phyloP scores from a whole-genome alignment of 2,329 filamentous ascomycete genomes.

The Tympanopsis confertula region DNA sequence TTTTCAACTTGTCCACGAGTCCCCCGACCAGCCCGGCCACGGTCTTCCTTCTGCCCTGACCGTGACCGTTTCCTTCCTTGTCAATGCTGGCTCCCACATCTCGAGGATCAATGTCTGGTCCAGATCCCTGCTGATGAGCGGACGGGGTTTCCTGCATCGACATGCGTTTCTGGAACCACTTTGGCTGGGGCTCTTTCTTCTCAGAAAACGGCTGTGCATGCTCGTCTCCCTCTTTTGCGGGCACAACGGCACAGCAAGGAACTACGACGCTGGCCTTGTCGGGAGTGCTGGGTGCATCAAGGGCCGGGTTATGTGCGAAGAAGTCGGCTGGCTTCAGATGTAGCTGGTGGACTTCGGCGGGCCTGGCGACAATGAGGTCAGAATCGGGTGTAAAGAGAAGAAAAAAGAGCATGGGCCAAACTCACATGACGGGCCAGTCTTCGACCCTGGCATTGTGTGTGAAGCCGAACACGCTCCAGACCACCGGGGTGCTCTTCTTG shows the following conservation, averaged over 20 bases:
- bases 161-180: constrained; percentile 12
- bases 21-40: too few species aligned
- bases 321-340: constrained; percentile 32
- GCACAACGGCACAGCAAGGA: constrained; percentile 14
- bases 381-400: neutral
- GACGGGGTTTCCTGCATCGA: constrained; percentile 16
- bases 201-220: neutral
- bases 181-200: neutral
- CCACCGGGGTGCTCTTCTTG: constrained; percentile 11
- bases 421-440: constrained; percentile 39
- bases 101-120: constrained; percentile 9
- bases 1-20: too few species aligned
- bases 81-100: constrained; percentile 4
- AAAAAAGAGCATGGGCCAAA: constrained; percentile 4
- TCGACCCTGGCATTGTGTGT: constrained; percentile 35
- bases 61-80: too few species aligned
- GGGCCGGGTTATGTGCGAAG: constrained; percentile 31
- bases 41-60: too few species aligned
- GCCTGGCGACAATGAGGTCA: constrained; percentile 17
- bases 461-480: constrained; percentile 36
- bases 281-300: constrained; percentile 26
- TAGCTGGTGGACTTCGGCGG: constrained; percentile 33
- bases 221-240: neutral
- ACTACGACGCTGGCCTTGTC: constrained; percentile 29
- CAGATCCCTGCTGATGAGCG: constrained; percentile 19